Evolutionary conservation across 352 stramenopile species (phyloP), one percentile per base, ranked within the genome.

Genomic region (Hyaloperonospora brassicae): DNA sequence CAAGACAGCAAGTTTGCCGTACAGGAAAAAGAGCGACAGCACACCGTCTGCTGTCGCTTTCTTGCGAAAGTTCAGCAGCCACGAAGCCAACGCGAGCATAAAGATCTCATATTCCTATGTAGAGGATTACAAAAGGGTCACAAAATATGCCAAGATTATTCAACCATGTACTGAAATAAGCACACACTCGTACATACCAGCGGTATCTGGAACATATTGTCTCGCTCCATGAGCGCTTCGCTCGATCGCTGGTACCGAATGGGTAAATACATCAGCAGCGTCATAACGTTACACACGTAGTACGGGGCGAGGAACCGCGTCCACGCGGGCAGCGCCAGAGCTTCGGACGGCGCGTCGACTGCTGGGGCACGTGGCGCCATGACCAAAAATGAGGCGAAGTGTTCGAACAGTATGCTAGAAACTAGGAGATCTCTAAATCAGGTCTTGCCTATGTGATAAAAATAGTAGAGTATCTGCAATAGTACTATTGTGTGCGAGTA

Each of bases 1-100:
- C 10, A 81, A 52, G n/a, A 88, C 56, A 27, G 64, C 76, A 22
- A 74, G 50, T 47, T 90, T 90, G 63, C 64, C 65, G 56, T 87
- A 87, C 56, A 84, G 62, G 58, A 87, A 85, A 48, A 86, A 68
- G 49, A 84, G 68, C n/a, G 77, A 58, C 35, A 88, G 44, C 51
- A 83, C 66, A 24, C 75, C 79, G 25, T 90, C 79, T 12, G 66
- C 50, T 30, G 79, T 88, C 47, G 79, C 72, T 54, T 86, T 84
- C 66, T 88, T 90, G 57, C 76, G 79, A 59, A 84, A 87, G 61
- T 88, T 90, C 17, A 90, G 59, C 38, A 74, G 46, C 50, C 73
- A 80, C 23, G 77, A 76, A 7, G 64, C 72, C 24, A 68, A 22
- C 21, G 79, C 70, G n/a, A 90, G 50, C 54, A 86, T 23, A 11